Evolutionary conservation across 1,284 basidiomycete species (phyloP), one percentile per base, ranked within the genome.

Genomic region (Microstroma glucosiphilum): DNA sequence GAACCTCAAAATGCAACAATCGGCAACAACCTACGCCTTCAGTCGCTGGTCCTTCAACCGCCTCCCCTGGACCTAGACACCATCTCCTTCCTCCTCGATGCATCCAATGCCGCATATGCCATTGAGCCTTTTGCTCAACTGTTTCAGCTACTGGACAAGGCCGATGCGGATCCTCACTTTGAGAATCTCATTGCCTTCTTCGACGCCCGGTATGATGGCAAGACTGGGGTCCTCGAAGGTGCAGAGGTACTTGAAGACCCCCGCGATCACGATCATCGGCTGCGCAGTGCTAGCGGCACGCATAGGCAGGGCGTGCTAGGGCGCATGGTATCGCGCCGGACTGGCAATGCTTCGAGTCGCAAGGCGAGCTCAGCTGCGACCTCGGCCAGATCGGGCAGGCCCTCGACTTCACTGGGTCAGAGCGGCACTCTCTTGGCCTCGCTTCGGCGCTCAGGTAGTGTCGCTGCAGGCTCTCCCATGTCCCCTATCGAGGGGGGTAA

Each of bases 111-210:
- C 12, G 43, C 67, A 49, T 68, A 70, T 9, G 68, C 67, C 1
- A 64, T 72, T 15, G 60, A 64, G 48, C 62, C 65, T 1, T 73
- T 69, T 60, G 57, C 72, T 17, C 61, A 68, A 40, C 64, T 77
- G 40, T 60, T 77, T 43, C 25, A 46, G 9, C 53, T 76, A 11
- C 72, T 77, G 40, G 69, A 71, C 15, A 63, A 67, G 17, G 75
- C 72, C 1, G 75, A 77, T 58, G 62, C 67, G 4, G 69, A 73
- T 37, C 72, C 73, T 1, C 64, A 69, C 30, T 77, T 77, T 40
- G 59, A 67, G 9, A 66, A 65, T 7, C 60, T 77, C 53, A 68
- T 74, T 25, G 65, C 65, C 0, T 77, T 77, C 60, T 76, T 77
- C 61, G 74, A 77, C 54, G 66, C 75, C 13, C 68, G 75, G 4